Evolutionary conservation across 2,329 filamentous ascomycete genomes (phyloP).

Genomic region (Didymella sp.): DNA sequence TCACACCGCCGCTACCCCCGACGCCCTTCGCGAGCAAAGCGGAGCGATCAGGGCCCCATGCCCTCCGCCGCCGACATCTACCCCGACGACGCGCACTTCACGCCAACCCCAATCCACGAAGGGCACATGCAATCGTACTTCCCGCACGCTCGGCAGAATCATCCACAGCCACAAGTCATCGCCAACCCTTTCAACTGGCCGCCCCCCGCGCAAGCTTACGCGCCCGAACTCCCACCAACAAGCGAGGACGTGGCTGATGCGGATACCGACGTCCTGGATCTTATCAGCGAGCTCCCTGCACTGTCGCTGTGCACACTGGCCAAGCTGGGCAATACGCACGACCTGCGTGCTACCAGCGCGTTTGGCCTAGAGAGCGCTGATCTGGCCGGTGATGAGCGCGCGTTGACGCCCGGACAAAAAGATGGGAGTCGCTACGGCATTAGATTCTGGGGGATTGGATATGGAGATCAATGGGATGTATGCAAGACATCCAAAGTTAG

Average conservation of each 20-base stretch:
- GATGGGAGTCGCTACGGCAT: conserved; percentile 31
- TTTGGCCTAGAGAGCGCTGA: not conserved
- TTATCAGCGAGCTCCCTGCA: conserved; percentile 20
- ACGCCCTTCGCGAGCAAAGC: conserved; percentile 26
- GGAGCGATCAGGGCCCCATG: conserved; percentile 40
- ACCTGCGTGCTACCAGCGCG: not conserved
- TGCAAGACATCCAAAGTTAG: no score
- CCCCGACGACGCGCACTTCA: conserved; percentile 37
- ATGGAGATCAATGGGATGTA: conserved; percentile 9
- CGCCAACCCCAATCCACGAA: not conserved
- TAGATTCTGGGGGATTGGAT: conserved; percentile 22
- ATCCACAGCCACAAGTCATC: not conserved
- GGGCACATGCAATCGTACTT: not conserved
- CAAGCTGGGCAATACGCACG: conserved; percentile 2
- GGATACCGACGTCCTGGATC: conserved; percentile 22
- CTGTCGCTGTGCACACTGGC: conserved; percentile 12
- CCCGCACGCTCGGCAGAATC: not conserved
- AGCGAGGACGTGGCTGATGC: conserved; percentile 17
- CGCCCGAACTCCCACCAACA: conserved; percentile 14
- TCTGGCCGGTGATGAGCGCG: conserved; percentile 20
- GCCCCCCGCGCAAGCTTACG: conserved; percentile 28
- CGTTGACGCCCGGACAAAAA: conserved; percentile 26
- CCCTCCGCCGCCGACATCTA: conserved; percentile 43
- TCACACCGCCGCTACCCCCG: conserved; percentile 11
- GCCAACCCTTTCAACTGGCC: conserved; percentile 23